These are phyloP conservation scores for Raddia guianensis DNA, from an alignment of 176 grass and related monocot genomes.

Conservation along the genomic window DNA sequence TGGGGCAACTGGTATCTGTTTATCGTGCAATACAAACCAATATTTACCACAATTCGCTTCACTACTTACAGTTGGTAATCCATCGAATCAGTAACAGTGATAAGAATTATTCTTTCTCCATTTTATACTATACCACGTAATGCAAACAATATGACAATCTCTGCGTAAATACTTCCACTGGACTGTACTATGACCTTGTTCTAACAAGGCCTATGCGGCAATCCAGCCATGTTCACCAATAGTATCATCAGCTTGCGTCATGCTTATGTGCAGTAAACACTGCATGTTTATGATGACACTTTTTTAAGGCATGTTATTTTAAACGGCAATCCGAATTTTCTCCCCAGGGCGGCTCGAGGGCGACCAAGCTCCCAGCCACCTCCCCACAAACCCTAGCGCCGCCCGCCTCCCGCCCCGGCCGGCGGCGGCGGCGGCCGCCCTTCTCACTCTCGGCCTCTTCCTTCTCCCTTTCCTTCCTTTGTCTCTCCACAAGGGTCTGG, in stretches of 20 bases:
- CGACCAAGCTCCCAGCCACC: no score
- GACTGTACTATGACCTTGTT: not conserved
- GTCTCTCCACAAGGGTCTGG: no score
- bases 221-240: not conserved
- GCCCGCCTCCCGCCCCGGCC: no score
- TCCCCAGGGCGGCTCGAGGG: no score
- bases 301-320: not conserved
- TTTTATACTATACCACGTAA: not conserved
- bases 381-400: no score
- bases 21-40: not conserved
- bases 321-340: not conserved
- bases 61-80: not conserved
- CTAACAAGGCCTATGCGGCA: not conserved
- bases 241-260: not conserved
- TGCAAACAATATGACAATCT: not conserved
- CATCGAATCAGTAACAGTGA: constrained; percentile 13
- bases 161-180: not conserved
- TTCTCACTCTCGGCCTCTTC: no score
- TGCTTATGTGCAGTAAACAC: not conserved
- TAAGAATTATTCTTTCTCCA: not conserved
- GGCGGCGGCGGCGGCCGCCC: no score
- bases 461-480: no score
- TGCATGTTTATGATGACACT: not conserved
- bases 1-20: not conserved
- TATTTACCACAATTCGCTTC: constrained; percentile 1